These are phyloP conservation scores for Fusarium sp. DNA, from an alignment of 2,329 filamentous ascomycete species.

Conservation along the genomic window DNA sequence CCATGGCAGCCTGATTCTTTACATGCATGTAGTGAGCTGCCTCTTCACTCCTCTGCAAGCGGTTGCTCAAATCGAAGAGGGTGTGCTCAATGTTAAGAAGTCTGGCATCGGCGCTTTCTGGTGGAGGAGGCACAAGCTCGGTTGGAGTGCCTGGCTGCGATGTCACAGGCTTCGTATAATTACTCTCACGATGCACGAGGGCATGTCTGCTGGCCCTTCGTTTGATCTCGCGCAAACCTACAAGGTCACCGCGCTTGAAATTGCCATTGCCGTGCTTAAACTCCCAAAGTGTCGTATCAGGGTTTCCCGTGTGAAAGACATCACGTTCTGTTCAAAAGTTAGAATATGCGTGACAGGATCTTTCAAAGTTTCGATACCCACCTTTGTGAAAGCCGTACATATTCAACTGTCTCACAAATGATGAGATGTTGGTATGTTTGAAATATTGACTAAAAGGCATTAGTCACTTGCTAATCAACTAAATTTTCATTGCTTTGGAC, in stretches of 20 bases:
- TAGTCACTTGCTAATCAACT: slow-evolving; percentile 7
- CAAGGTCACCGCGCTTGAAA: slow-evolving; percentile 94
- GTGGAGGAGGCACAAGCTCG: slow-evolving; percentile 77
- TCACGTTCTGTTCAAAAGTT: slow-evolving; percentile 79
- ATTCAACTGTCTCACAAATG: slow-evolving; percentile 96
- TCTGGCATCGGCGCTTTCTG: slow-evolving; percentile 82
- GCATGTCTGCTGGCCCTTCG: slow-evolving; percentile 92
- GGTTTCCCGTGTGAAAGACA: slow-evolving; percentile 94
- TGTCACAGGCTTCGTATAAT: slow-evolving; percentile 77
- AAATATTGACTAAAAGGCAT: slow-evolving; percentile 85
- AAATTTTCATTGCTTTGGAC: slow-evolving; percentile 54
- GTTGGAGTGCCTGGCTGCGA: slow-evolving; percentile 88
- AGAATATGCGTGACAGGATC: neutral
- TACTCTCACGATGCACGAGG: slow-evolving; percentile 92
- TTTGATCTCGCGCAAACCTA: slow-evolving; percentile 94
- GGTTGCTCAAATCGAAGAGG: slow-evolving; percentile 81
- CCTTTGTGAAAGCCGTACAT: slow-evolving; percentile 99
- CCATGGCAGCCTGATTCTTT: slow-evolving; percentile 84
- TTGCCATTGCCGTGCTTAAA: slow-evolving; percentile 98
- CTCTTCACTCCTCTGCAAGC: slow-evolving; percentile 87
- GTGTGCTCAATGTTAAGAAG: slow-evolving; percentile 82
- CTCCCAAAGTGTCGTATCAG: slow-evolving; percentile 95
- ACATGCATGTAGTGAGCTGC: slow-evolving; percentile 81
- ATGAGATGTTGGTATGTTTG: slow-evolving; percentile 99
- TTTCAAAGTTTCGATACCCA: slow-evolving; percentile 53